Evolutionary conservation across 2,329 filamentous ascomycete species (phyloP).

Genomic region (Massarina eburnea): DNA sequence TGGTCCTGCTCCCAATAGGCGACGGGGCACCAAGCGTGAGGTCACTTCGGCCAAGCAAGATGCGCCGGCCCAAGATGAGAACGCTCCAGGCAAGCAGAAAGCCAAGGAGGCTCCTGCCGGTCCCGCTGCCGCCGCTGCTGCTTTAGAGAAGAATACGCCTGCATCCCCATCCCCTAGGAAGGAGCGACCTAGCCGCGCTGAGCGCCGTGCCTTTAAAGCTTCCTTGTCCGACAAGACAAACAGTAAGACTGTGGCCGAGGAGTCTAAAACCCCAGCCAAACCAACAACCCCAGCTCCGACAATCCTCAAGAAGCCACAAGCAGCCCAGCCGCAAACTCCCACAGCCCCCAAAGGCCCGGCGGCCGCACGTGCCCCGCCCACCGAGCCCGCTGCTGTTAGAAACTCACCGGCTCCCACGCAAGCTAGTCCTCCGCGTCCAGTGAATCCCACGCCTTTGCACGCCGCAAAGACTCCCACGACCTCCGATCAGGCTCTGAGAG

Average conservation of each 20-base stretch:
- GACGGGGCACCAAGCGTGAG: conserved; percentile 43
- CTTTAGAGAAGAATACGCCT: conserved; percentile 30
- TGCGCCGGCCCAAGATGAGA: conserved; percentile 26
- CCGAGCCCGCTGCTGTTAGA: conserved; percentile 32
- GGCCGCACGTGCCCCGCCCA: conserved; percentile 28
- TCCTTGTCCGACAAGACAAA: conserved; percentile 36
- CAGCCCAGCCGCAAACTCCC: conserved; percentile 20
- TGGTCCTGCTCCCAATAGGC: conserved; percentile 48
- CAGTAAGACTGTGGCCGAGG: conserved; percentile 21
- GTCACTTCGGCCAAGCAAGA: conserved; percentile 25
- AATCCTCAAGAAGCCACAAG: conserved; percentile 45
- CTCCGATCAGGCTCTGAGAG: conserved; percentile 32
- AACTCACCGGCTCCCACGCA: conserved; percentile 17
- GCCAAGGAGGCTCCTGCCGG: conserved; percentile 26
- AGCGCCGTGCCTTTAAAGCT: conserved; percentile 43
- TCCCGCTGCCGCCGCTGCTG: conserved; percentile 12
- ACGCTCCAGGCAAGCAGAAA: conserved; percentile 29
- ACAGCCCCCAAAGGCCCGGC: conserved; percentile 34
- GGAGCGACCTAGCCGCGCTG: conserved; percentile 41
- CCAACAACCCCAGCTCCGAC: conserved; percentile 31
- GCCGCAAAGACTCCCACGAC: conserved; percentile 19
- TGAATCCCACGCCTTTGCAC: conserved; percentile 16
- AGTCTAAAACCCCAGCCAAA: conserved; percentile 33
- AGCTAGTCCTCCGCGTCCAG: conserved; percentile 10
- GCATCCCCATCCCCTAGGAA: conserved; percentile 40